Base-by-base conservation (phyloP, 2,329 filamentous ascomycete species). In the Xenoacremonium recifei region DNA sequence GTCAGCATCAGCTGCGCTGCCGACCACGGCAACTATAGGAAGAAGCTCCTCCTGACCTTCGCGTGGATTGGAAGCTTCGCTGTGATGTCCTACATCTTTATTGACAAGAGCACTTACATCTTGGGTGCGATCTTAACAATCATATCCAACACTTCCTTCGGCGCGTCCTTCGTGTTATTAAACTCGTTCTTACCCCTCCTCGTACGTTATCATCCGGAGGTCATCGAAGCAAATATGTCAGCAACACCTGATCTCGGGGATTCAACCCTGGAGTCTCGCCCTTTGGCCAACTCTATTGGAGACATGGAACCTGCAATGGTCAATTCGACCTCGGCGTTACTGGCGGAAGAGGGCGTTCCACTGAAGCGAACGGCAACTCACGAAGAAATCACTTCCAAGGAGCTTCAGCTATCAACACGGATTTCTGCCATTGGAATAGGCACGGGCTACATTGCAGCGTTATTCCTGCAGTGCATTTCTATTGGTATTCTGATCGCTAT, bases 1-100 rank as follows among this genome's bases (percentile, higher is more conserved):
- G 89, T 99, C 50, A 95, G 90, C 60, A 96, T 99, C 75, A 96
- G 90, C 59, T 93, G 89, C 41, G 91, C 92, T 6, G 93, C 93
- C 43, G 93, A 99, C 64, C 92, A 97, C 66, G 93, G 93, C 49
- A 85, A 80, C 54, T 93, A 91, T 70, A 84, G 93, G 45, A 99
- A 97, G 73, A 86, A 83, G 40, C 78, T 99, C 16, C 75, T 99
- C 16, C 73, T 97, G 15, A 72, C 69, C n/a, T 97, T 97, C 64
- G 93, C 87, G 21, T 86, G 88, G 64, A 71, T 84, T 17, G 93
- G 93, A 31, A 86, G 90, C 53, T 67, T 87, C 34, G 79, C 85
- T 20, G 95, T 91, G 35, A 96, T 97, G 88, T 72, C 87, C 4
- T 97, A 95, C 68, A 77, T 99, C 36, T 84, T 85, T 19, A 76